Conservation (phyloP, 192 early-diverging fungal species). For the Spizellomyces sp. region DNA sequence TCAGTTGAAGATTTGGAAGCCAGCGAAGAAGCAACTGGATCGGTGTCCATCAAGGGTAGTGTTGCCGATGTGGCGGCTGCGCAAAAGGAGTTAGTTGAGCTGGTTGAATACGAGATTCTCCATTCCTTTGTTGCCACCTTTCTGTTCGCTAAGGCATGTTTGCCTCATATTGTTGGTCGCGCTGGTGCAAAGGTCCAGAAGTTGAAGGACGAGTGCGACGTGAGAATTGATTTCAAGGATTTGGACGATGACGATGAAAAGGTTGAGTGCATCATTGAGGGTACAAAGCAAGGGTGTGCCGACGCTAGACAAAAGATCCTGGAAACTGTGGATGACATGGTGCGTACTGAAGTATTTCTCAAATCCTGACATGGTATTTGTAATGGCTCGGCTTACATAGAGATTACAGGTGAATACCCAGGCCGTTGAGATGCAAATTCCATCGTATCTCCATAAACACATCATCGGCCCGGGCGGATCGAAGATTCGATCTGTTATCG, state of each 20-base stretch:
- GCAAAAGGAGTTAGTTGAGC: slow-evolving; percentile 79
- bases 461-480: slow-evolving; percentile 82
- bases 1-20: slow-evolving; percentile 29
- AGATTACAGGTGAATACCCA: slow-evolving; percentile 51
- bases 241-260: slow-evolving; percentile 40
- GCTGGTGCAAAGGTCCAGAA: slow-evolving; percentile 71
- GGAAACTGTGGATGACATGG: slow-evolving; percentile 54
- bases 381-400: slow-evolving; percentile 45
- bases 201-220: slow-evolving; percentile 63
- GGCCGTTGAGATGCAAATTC: slow-evolving; percentile 64
- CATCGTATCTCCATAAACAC: slow-evolving; percentile 72
- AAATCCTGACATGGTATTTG: slow-evolving; percentile 26
- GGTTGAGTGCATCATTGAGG: slow-evolving; percentile 47
- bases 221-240: slow-evolving; percentile 75
- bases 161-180: slow-evolving; percentile 81
- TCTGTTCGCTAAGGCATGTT: slow-evolving; percentile 58
- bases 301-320: slow-evolving; percentile 42
- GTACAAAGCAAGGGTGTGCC: slow-evolving; percentile 36
- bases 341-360: slow-evolving; percentile 8
- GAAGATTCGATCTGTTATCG: slow-evolving; percentile 68
- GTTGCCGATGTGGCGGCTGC: slow-evolving; percentile 79
- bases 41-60: slow-evolving; percentile 80
- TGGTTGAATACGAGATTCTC: slow-evolving; percentile 77
- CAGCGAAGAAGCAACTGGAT: slow-evolving; percentile 28
- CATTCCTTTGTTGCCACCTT: slow-evolving; percentile 64